Evolutionary conservation across 345 rosid genomes (phyloP).

Genomic region (Populus tremula): DNA sequence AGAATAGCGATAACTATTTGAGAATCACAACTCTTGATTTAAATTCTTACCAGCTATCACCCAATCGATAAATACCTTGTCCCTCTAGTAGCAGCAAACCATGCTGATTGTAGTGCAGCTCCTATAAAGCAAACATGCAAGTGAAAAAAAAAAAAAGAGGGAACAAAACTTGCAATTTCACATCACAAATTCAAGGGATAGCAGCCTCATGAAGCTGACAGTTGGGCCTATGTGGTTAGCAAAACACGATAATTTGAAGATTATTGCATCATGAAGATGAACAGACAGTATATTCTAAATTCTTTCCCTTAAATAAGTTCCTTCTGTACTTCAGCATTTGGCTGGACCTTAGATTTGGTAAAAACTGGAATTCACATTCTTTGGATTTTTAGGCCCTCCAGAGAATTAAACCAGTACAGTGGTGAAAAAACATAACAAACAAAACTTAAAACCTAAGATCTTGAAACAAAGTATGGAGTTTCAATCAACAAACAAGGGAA

Average conservation of each 20-base stretch:
- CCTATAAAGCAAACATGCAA: constrained; percentile 46
- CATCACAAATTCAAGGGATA: neutral
- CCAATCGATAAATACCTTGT: constrained; percentile 86
- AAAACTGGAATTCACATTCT: neutral
- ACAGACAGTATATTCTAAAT: neutral
- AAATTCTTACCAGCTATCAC: constrained; percentile 68
- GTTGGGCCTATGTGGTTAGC: neutral
- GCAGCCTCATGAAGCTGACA: neutral
- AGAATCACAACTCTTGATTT: constrained; percentile 16
- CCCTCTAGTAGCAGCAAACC: constrained; percentile 92
- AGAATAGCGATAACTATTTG: constrained; percentile 1
- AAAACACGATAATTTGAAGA: neutral
- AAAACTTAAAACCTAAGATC: neutral
- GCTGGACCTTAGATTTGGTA: neutral
- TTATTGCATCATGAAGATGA: neutral
- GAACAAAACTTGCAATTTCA: neutral
- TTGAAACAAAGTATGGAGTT: constrained; percentile 8
- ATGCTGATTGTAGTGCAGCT: constrained; percentile 92
- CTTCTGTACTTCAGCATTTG: neutral
- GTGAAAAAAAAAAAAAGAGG: neutral
- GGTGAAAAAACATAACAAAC: neutral
- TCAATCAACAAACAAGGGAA: constrained; percentile 7
- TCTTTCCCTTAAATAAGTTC: neutral
- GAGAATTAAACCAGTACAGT: neutral
- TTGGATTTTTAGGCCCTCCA: neutral